These are phyloP conservation scores for Laburnicola sp. DNA, from an alignment of 2,329 filamentous ascomycete genomes.

Conservation along the genomic window DNA sequence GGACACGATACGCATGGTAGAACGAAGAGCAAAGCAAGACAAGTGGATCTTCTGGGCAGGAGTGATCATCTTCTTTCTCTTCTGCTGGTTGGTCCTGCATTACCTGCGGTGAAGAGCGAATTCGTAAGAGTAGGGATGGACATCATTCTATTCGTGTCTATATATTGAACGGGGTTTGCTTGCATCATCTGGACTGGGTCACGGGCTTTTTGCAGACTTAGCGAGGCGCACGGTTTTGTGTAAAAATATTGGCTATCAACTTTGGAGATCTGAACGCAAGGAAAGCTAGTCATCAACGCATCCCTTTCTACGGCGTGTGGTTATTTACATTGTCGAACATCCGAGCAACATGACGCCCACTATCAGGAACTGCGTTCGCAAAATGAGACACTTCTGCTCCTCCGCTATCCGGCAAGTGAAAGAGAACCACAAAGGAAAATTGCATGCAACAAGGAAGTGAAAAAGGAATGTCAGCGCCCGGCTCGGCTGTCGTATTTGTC, in stretches of 20 bases:
- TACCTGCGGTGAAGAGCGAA: conserved; percentile 61
- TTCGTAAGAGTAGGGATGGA: background rate
- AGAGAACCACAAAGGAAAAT: too few relatives aligned
- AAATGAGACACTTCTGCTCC: too few relatives aligned
- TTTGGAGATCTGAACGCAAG: too few relatives aligned
- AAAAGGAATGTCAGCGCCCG: too few relatives aligned
- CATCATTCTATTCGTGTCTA: conserved; percentile 15
- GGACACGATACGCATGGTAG: conserved; percentile 96
- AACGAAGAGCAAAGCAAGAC: conserved; percentile 86
- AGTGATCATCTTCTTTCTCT: conserved; percentile 81
- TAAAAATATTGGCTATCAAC: background rate
- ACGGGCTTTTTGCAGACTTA: conserved; percentile 11
- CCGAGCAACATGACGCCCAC: too few relatives aligned
- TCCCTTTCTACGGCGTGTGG: too few relatives aligned
- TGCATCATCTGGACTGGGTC: background rate
- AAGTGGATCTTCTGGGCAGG: conserved; percentile 97
- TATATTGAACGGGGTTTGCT: conserved; percentile 6
- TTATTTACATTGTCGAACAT: too few relatives aligned
- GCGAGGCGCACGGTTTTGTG: conserved; percentile 22
- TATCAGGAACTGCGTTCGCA: too few relatives aligned
- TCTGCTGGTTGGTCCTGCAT: conserved; percentile 89
- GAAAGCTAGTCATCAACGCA: too few relatives aligned
- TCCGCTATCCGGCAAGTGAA: too few relatives aligned
- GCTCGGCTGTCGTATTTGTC: too few relatives aligned
- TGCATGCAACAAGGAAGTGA: too few relatives aligned